Conservation (phyloP, 2,329 filamentous ascomycete genomes). For the Phaeosphaeriaceae sp. region DNA sequence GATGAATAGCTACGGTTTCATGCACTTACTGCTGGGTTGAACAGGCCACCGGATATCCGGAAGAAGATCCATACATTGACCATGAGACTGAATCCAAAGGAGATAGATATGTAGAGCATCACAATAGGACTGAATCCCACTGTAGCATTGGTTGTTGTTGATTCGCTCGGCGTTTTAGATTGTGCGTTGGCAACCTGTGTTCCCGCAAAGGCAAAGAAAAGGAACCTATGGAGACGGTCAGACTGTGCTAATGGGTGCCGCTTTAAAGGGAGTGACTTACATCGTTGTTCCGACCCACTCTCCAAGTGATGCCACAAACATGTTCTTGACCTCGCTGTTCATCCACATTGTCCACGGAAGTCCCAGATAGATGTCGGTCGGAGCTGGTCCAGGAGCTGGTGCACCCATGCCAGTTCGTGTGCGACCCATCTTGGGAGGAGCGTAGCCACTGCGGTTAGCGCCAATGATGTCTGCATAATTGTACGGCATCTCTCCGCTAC, state of each 20-base stretch:
- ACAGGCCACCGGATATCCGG: neutral
- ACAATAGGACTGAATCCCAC: neutral
- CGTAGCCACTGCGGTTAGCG: neutral
- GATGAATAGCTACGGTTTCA: neutral
- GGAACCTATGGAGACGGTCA: neutral
- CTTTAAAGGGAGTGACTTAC: neutral
- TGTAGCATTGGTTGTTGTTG: neutral
- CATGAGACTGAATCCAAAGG: neutral
- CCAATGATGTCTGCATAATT: neutral
- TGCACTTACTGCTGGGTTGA: neutral
- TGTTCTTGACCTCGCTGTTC: neutral
- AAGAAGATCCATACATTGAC: neutral
- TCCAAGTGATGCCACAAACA: neutral
- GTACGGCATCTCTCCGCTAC: neutral
- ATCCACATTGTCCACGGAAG: neutral
- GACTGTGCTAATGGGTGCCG: neutral
- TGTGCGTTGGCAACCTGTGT: neutral
- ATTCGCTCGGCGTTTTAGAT: neutral
- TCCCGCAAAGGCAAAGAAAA: neutral
- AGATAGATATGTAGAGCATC: neutral
- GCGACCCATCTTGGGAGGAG: neutral
- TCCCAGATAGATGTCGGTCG: neutral
- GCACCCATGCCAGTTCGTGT: neutral
- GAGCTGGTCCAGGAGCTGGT: neutral
- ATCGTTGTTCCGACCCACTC: neutral